These are phyloP conservation scores for Capronia americana DNA, from an alignment of 2,329 filamentous ascomycete genomes.

Conservation along the genomic window DNA sequence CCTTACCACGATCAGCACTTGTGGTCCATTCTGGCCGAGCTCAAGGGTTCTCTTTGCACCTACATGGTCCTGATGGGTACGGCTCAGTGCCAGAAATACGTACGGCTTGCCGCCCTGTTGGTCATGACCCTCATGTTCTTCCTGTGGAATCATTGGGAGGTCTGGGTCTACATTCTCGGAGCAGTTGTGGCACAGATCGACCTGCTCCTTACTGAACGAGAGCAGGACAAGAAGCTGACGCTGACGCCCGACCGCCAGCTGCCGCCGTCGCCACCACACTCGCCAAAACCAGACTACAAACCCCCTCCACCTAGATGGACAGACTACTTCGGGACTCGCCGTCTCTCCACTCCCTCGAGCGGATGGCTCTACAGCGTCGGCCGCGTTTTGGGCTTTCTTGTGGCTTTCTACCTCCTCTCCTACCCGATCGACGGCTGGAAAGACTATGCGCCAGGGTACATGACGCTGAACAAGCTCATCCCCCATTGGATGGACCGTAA, in stretches of 20 bases:
- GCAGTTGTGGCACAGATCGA: constrained; percentile 54
- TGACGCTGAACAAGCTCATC: constrained; percentile 49
- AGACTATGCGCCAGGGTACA: constrained; percentile 52
- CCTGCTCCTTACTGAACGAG: constrained; percentile 43
- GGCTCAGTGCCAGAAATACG: constrained; percentile 45
- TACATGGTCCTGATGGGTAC: constrained; percentile 51
- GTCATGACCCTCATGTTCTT: constrained; percentile 49
- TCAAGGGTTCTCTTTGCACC: constrained; percentile 54
- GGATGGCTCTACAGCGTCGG: neutral
- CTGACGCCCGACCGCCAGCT: constrained; percentile 23
- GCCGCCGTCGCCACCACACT: constrained; percentile 34
- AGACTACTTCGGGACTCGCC: neutral
- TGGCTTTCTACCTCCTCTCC: constrained; percentile 54
- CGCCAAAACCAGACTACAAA: constrained; percentile 33
- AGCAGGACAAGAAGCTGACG: constrained; percentile 43
- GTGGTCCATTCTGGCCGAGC: constrained; percentile 56
- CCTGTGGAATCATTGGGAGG: constrained; percentile 53
- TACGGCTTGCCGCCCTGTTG: constrained; percentile 47
- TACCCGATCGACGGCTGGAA: constrained; percentile 46
- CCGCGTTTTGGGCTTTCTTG: constrained; percentile 44
- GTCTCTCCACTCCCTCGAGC: neutral
- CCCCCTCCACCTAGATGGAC: constrained; percentile 13
- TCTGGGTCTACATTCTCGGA: constrained; percentile 52
- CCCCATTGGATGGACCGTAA: constrained; percentile 43
- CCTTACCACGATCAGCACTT: constrained; percentile 54